Evolutionary conservation across 2,329 filamentous ascomycete genomes (phyloP).

Genomic region (Cercospora berteroae): DNA sequence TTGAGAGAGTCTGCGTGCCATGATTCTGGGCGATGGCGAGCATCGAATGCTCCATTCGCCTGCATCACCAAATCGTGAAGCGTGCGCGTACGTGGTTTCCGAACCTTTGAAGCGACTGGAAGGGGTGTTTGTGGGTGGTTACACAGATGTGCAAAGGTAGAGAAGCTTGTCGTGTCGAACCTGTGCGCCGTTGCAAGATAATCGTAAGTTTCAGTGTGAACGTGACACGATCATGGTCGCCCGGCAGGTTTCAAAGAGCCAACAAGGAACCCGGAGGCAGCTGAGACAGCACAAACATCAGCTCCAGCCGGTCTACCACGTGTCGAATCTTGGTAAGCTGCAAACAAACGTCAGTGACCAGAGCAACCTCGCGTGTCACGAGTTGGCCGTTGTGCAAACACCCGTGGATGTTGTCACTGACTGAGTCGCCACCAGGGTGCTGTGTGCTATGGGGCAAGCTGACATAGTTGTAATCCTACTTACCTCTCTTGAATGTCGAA

Average conservation of each 20-base stretch:
- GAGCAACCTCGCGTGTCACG: neutral
- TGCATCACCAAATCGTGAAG: neutral
- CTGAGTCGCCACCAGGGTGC: neutral
- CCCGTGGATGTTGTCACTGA: neutral
- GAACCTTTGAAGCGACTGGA: neutral
- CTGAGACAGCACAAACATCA: constrained; percentile 2
- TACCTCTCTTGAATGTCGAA: neutral
- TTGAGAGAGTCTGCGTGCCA: neutral
- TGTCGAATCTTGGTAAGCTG: constrained; percentile 8
- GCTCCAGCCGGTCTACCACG: neutral
- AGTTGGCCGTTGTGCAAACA: neutral
- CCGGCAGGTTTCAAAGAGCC: constrained; percentile 1
- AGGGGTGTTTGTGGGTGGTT: neutral
- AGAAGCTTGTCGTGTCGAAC: neutral
- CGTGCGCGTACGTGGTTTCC: neutral
- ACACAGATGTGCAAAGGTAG: neutral
- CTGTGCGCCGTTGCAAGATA: neutral
- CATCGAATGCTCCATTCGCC: neutral
- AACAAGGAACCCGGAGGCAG: neutral
- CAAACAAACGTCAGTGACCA: constrained; percentile 6
- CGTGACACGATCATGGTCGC: constrained; percentile 4
- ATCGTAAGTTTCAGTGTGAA: neutral
- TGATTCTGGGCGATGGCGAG: constrained; percentile 1
- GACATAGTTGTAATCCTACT: neutral
- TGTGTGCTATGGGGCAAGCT: neutral